Conservation (phyloP, 2,329 filamentous ascomycete genomes). For the Aureobasidium sp. region DNA sequence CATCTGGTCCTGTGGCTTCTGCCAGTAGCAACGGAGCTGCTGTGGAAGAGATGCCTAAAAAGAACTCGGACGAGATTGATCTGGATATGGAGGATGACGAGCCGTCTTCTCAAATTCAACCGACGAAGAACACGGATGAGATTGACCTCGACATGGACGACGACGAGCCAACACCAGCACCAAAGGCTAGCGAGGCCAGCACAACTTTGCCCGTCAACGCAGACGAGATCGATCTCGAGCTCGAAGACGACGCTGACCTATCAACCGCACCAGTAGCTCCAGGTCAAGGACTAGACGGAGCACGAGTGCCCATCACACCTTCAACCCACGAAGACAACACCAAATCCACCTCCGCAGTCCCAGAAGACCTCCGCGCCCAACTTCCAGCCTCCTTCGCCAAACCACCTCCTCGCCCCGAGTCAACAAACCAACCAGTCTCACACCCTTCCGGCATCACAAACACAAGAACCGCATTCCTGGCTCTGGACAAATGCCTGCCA, state of each 20-base stretch:
- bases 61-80: conserved; percentile 61
- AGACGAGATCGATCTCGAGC: conserved; percentile 36
- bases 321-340: not conserved
- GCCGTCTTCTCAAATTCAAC: not conserved
- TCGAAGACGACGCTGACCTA: conserved; percentile 19
- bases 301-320: conserved; percentile 19
- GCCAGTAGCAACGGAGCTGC: not conserved
- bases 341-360: conserved; percentile 30
- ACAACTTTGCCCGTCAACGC: conserved; percentile 22
- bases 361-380: conserved; percentile 60
- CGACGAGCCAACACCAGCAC: conserved; percentile 16
- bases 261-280: conserved; percentile 16
- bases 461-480: conserved; percentile 71
- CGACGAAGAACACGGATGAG: conserved; percentile 54
- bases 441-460: conserved; percentile 69
- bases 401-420: conserved; percentile 21
- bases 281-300: conserved; percentile 18
- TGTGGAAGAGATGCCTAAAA: conserved; percentile 11
- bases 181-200: conserved; percentile 16
- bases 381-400: conserved; percentile 66
- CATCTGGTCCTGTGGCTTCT: not conserved
- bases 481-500: conserved; percentile 83
- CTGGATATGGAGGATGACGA: conserved; percentile 36
- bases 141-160: conserved; percentile 47
- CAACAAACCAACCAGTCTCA: conserved; percentile 46